Evolutionary conservation across 805 yeast genomes (phyloP).

Genomic region (Saturnispora quitensis): DNA sequence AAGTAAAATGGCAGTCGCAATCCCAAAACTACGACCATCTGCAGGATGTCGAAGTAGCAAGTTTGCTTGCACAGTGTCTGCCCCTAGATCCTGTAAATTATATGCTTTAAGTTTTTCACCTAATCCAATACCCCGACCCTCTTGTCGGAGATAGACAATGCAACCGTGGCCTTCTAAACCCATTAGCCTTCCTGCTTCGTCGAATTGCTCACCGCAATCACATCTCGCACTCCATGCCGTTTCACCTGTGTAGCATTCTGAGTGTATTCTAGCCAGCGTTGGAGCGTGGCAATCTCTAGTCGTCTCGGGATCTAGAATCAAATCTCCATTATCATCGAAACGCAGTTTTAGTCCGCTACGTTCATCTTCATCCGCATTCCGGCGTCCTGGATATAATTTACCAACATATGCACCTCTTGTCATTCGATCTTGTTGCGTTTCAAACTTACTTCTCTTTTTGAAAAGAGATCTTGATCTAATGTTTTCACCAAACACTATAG

Average conservation of each 20-base stretch:
- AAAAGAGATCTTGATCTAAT: conserved; percentile 72
- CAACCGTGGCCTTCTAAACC: conserved; percentile 84
- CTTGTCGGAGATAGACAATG: conserved; percentile 92
- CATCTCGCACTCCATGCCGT: conserved; percentile 99
- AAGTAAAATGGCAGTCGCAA: conserved; percentile 85
- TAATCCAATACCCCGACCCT: conserved; percentile 97
- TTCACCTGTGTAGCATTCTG: conserved; percentile 98
- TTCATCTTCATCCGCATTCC: conserved; percentile 54
- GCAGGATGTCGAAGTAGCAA: conserved; percentile 91
- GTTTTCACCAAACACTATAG: conserved; percentile 92
- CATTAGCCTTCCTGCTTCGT: conserved; percentile 93
- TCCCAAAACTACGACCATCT: conserved; percentile 87
- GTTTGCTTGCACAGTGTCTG: conserved; percentile 97
- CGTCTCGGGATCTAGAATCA: conserved; percentile 25
- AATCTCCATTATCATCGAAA: conserved; percentile 34
- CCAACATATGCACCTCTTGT: conserved; percentile 98
- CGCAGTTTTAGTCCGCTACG: conserved; percentile 28
- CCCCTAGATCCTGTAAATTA: conserved; percentile 94
- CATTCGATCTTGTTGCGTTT: conserved; percentile 89
- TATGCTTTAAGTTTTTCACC: conserved; percentile 96
- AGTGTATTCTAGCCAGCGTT: conserved; percentile 80
- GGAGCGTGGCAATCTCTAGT: conserved; percentile 25
- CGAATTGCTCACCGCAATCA: conserved; percentile 98
- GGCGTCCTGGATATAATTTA: conserved; percentile 77
- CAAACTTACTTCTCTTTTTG: conserved; percentile 44